Percentiles rank a stretch among this genome's conserved stretches.
Conservation (phyloP, 2,329 filamentous ascomycete genomes). For the Hypoxylon sp. region DNA sequence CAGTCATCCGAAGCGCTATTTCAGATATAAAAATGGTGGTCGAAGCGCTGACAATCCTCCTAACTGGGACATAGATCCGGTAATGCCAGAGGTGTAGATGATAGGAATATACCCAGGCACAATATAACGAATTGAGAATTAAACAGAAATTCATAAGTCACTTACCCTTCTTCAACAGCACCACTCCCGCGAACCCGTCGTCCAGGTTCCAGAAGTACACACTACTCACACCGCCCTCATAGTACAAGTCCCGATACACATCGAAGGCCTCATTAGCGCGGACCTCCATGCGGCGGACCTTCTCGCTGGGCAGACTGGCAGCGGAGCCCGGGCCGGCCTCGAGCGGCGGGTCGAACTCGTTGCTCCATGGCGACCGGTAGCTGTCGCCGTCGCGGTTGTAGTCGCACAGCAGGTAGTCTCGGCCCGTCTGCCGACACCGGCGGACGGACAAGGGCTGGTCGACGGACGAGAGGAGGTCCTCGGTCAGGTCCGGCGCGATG, state of each 20-base stretch:
- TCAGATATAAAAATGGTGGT: slow-evolving; percentile 4
- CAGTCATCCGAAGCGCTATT: slow-evolving; percentile 16
- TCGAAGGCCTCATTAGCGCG: slow-evolving; percentile 97
- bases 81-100: not conserved
- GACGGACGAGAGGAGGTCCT: slow-evolving; percentile 97
- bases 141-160: slow-evolving; percentile 39
- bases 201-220: slow-evolving; percentile 99
- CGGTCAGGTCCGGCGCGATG: slow-evolving; percentile 91
- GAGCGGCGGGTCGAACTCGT: slow-evolving; percentile 95
- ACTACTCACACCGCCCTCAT: slow-evolving; percentile 94
- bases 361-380: slow-evolving; percentile 98
- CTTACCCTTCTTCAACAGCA: slow-evolving; percentile 93
- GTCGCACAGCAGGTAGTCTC: slow-evolving; percentile 98
- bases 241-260: slow-evolving; percentile 95
- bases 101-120: not conserved
- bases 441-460: slow-evolving; percentile 93
- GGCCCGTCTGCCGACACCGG: slow-evolving; percentile 88
- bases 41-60: not conserved
- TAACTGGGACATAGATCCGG: not conserved
- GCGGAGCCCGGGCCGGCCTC: slow-evolving; percentile 75
- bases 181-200: slow-evolving; percentile 96
- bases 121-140: not conserved
- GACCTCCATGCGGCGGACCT: slow-evolving; percentile 93
- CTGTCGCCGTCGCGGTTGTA: slow-evolving; percentile 99
- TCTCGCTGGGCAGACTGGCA: slow-evolving; percentile 88